Base-by-base conservation (phyloP, 2,329 filamentous ascomycete species). In the Nemania serpens region DNA sequence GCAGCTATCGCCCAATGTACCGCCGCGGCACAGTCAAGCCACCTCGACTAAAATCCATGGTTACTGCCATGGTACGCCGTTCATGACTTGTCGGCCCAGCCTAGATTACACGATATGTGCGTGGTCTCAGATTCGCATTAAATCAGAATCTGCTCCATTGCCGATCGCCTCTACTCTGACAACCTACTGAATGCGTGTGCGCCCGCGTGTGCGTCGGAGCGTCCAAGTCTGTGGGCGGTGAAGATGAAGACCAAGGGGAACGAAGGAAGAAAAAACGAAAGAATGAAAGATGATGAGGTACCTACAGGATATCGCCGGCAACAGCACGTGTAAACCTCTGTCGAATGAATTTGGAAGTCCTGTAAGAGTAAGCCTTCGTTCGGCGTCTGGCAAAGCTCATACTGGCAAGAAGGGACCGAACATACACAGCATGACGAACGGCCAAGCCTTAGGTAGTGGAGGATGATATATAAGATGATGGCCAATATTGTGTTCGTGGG, bases 11-110 rank as follows among this genome's bases (percentile, higher is more conserved):
- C n/a, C 7, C 39, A 22, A 48, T 49, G 58, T 25, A 29, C 39
- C 25, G 15, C 15, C 5, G 53, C 48, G 52, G 58, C 58, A 56
- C 58, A 57, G 58, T 18, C 18, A 52, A 57, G 45, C 48, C 18
- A 29, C 49, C 18, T 25, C 29, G 36, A 57, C 48, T 39, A 17
- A 34, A 36, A 45, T 6, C 18, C n/a, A n/a, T n/a, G n/a, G n/a
- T n/a, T n/a, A n/a, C n/a, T n/a, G n/a, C 17, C 39, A 20, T 29
- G 25, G 25, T 36, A 25, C 18, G n/a, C 15, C 25, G 22, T 34
- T 25, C 20, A 46, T 47, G 12, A 34, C 55, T 33, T 57, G 36
- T 53, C 37, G 42, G 18, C 18, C 52, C 25, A 7, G 25, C 7
- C 25, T 7, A 29, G 25, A 7, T 47, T 54, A 61, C 50, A 61